These are phyloP conservation scores for Eimeria falciformis DNA, from an alignment of 169 alveolate genomes.

Conservation along the genomic window DNA sequence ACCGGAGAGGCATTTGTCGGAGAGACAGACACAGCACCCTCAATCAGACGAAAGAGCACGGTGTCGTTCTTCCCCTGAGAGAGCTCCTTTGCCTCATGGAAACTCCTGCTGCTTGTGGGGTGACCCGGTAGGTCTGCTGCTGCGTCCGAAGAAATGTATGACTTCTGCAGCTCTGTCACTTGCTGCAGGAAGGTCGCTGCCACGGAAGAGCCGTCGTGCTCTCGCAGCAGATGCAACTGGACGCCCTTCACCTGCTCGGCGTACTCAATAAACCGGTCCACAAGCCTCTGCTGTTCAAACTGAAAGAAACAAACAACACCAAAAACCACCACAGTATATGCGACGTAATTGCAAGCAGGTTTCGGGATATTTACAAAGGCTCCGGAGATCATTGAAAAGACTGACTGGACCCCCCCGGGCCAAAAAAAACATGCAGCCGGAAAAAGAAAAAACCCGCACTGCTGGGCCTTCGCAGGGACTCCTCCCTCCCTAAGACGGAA, in stretches of 20 bases:
- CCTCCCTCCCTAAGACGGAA: too few species aligned
- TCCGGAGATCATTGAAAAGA: too few species aligned
- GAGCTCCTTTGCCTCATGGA: not conserved
- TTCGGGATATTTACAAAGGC: too few species aligned
- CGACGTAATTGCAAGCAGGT: too few species aligned
- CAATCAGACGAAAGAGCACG: slow-evolving; percentile 51
- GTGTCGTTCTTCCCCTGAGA: not conserved
- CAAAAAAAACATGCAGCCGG: too few species aligned
- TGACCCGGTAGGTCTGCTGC: slow-evolving; percentile 6
- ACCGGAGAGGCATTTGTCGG: not conserved
- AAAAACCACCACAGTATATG: not conserved
- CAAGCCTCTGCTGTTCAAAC: slow-evolving; percentile 68
- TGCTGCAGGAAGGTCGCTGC: slow-evolving; percentile 42
- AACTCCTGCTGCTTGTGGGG: not conserved
- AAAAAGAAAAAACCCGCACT: too few species aligned
- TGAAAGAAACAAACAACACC: not conserved
- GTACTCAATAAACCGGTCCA: slow-evolving; percentile 70
- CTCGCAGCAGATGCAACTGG: slow-evolving; percentile 76
- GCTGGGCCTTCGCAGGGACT: too few species aligned
- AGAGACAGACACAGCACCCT: slow-evolving; percentile 50
- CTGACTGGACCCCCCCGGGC: too few species aligned
- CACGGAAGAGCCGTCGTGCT: slow-evolving; percentile 50
- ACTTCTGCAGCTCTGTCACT: slow-evolving; percentile 2
- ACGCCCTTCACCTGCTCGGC: slow-evolving; percentile 69
- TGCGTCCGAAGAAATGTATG: slow-evolving; percentile 23